Evolutionary conservation across 345 rosid genomes (phyloP).

Genomic region (Lenwebbia sp.): DNA sequence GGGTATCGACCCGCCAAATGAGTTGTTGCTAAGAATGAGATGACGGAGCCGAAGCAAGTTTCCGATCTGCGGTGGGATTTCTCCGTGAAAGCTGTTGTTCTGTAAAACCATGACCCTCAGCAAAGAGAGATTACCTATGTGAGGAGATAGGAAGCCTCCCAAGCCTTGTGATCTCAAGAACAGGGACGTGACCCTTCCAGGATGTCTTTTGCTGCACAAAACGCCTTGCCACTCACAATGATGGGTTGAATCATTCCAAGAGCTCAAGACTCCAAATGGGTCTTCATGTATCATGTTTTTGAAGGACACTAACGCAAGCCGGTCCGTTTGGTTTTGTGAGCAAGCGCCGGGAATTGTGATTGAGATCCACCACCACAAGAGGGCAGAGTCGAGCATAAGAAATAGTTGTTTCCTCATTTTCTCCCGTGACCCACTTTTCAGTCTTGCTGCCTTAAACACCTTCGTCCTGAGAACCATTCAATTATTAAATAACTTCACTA

Average conservation of each 20-base stretch:
- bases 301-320: accelerated
- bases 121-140: neutral
- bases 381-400: neutral
- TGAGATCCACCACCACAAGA: neutral
- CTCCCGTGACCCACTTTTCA: neutral
- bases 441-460: neutral
- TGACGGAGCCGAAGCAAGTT: neutral
- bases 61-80: neutral
- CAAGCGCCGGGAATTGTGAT: accelerated
- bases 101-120: accelerated
- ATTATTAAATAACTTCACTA: neutral
- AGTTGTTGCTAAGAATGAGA: neutral
- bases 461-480: neutral
- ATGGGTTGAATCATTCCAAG: neutral
- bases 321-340: neutral
- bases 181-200: neutral
- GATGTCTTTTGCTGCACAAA: neutral
- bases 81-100: accelerated
- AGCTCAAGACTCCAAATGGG: neutral
- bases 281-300: neutral
- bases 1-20: neutral
- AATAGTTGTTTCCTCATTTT: neutral
- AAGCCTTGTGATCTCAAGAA: neutral
- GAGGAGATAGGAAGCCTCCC: neutral
- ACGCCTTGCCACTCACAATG: neutral